These are phyloP conservation scores for Xylariaceae sp. DNA, from an alignment of 2,329 filamentous ascomycete genomes.

Conservation along the genomic window DNA sequence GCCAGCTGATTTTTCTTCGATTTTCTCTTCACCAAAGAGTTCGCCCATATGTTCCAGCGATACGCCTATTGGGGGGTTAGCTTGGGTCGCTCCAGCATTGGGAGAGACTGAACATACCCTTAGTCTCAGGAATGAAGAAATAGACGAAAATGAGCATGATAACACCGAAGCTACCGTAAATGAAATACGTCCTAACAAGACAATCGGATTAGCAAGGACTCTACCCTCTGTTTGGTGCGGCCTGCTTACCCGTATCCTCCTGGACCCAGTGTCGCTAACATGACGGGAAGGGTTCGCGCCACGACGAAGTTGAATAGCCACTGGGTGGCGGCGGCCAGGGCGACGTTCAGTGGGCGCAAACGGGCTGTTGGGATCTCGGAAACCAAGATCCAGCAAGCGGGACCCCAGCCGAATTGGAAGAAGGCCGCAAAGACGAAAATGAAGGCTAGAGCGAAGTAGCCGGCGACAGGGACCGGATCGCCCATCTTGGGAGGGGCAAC, in stretches of 20 bases:
- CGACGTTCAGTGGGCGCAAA: constrained; percentile 56
- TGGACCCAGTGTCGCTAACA: constrained; percentile 57
- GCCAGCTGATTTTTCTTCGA: constrained; percentile 22
- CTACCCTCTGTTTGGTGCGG: background rate
- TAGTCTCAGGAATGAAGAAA: constrained; percentile 57
- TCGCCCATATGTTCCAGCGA: constrained; percentile 66
- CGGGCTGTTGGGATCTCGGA: constrained; percentile 69
- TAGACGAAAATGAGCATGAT: constrained; percentile 66
- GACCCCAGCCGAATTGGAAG: constrained; percentile 71
- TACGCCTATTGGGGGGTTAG: constrained; percentile 54
- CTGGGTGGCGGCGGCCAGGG: constrained; percentile 65
- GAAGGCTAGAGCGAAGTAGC: constrained; percentile 69
- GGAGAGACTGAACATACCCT: constrained; percentile 33
- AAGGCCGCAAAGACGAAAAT: constrained; percentile 72
- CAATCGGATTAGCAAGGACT: constrained; percentile 15
- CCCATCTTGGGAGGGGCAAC: constrained; percentile 59
- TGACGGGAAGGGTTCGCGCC: constrained; percentile 66
- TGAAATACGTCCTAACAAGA: constrained; percentile 57
- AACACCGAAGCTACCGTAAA: constrained; percentile 68
- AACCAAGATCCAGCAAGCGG: constrained; percentile 68
- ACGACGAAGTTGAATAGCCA: constrained; percentile 72
- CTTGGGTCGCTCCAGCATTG: constrained; percentile 30
- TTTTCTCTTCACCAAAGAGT: constrained; percentile 52
- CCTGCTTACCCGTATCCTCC: constrained; percentile 46
- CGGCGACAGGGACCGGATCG: constrained; percentile 60